These are phyloP conservation scores for Fulvia fulva DNA, from an alignment of 2,329 filamentous ascomycete species.

Conservation along the genomic window DNA sequence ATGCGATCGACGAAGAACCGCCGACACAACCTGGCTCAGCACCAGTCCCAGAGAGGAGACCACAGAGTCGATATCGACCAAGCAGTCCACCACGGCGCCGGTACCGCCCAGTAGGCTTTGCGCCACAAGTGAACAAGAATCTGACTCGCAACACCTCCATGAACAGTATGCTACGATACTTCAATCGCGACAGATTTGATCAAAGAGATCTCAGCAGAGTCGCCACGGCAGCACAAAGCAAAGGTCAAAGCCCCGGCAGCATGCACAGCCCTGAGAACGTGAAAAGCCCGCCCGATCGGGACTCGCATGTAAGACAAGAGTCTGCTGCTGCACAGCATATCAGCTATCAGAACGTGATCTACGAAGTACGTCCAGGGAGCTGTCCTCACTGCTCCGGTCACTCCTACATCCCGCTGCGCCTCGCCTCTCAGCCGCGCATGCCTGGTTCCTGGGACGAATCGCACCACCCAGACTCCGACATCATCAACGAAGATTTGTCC, in stretches of 20 bases:
- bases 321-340: background rate
- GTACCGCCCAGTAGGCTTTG: background rate
- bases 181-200: background rate
- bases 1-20: background rate
- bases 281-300: background rate
- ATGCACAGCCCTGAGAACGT: background rate
- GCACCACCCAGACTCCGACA: background rate
- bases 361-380: background rate
- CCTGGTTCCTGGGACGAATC: background rate
- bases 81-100: background rate
- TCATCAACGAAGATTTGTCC: background rate
- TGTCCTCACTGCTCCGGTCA: background rate
- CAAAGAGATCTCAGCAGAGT: background rate
- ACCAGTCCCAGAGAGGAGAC: background rate
- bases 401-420: background rate
- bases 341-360: background rate
- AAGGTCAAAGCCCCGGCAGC: no score
- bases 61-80: background rate
- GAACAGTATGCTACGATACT: background rate
- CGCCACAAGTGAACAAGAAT: background rate
- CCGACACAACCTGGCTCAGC: background rate
- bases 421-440: background rate
- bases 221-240: background rate
- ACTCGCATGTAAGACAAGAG: background rate
- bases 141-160: background rate